These are phyloP conservation scores for Blastomyces parvus DNA, from an alignment of 2,329 filamentous ascomycete genomes.

Conservation along the genomic window DNA sequence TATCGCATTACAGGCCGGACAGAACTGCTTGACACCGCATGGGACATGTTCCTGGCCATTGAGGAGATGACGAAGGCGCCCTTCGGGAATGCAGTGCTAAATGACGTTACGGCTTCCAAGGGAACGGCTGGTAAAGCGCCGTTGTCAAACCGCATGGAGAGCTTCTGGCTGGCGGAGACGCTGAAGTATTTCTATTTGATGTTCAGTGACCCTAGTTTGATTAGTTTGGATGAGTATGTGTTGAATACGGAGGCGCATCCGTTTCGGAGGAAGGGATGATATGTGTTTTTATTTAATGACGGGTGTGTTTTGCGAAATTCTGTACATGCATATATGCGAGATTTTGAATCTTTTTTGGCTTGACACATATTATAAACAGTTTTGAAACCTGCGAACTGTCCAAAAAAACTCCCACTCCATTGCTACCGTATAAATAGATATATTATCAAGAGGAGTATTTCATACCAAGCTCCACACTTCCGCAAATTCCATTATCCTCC, in stretches of 20 bases:
- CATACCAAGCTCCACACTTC: no score
- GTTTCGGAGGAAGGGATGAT: slow-evolving; percentile 26
- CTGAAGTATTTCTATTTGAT: slow-evolving; percentile 86
- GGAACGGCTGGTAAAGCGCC: background rate
- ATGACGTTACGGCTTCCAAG: slow-evolving; percentile 14
- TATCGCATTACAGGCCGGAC: slow-evolving; percentile 78
- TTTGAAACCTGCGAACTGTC: background rate
- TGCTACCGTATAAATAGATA: background rate
- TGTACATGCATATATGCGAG: background rate
- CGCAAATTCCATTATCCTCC: no score
- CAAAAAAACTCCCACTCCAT: background rate
- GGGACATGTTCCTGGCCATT: slow-evolving; percentile 75
- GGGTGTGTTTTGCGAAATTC: background rate
- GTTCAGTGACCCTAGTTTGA: slow-evolving; percentile 56
- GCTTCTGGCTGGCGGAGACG: slow-evolving; percentile 84
- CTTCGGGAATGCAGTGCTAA: slow-evolving; percentile 52
- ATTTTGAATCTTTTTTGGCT: background rate
- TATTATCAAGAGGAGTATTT: no score
- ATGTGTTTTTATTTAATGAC: background rate
- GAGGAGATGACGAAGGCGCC: slow-evolving; percentile 56
- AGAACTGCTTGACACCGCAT: slow-evolving; percentile 70
- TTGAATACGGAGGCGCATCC: slow-evolving; percentile 51
- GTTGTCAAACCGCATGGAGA: slow-evolving; percentile 60
- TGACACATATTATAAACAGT: background rate
- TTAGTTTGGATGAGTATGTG: slow-evolving; percentile 60